Base-by-base conservation (phyloP, 2,329 filamentous ascomycete genomes). In the Biscogniauxia sp. region DNA sequence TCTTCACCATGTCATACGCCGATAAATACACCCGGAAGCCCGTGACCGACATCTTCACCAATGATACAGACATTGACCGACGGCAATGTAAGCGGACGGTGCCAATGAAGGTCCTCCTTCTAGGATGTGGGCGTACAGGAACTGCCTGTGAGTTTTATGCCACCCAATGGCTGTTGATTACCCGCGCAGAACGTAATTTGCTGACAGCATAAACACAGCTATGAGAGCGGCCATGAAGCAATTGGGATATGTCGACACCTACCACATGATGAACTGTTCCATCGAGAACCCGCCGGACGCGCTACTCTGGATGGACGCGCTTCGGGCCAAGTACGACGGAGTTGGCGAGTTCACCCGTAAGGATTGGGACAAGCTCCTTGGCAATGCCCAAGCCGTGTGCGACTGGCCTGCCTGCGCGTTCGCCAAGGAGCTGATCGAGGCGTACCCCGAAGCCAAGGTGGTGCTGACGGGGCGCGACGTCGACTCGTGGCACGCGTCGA, bases 251-350 rank as follows among this genome's bases (percentile, higher is more conserved):
- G 78, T 83, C 68, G 85, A 89, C 73, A 88, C 84, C 62, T 90
- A 91, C 80, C 88, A 91, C 78, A 89, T 89, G 87, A 88, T 89
- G 84, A 87, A 82, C 68, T 85, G 84, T 66, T 86, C 83, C 61
- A 84, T 89, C 62, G 87, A 90, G 76, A 90, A 88, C 75, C 85
- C 85, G 11, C 84, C 83, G 23, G 88, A 90, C 69, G 85, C 84
- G 58, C 78, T 88, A 51, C 84, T 90, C 78, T 91, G 88, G 88
- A 84, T 86, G 75, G 86, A 90, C 64, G 88, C 88, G 26, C 80
- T 91, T 58, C 77, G 78, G 19, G 85, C 86, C 65, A 79, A 79
- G 64, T 79, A 77, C 74, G 82, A 88, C 65, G 83, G 83, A 32
- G 77, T 85, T 56, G 85, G 86, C 57, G 79, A 80, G 61, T 90